These are phyloP conservation scores for Aspergillus fructus DNA, from an alignment of 2,329 filamentous ascomycete genomes.

Conservation along the genomic window DNA sequence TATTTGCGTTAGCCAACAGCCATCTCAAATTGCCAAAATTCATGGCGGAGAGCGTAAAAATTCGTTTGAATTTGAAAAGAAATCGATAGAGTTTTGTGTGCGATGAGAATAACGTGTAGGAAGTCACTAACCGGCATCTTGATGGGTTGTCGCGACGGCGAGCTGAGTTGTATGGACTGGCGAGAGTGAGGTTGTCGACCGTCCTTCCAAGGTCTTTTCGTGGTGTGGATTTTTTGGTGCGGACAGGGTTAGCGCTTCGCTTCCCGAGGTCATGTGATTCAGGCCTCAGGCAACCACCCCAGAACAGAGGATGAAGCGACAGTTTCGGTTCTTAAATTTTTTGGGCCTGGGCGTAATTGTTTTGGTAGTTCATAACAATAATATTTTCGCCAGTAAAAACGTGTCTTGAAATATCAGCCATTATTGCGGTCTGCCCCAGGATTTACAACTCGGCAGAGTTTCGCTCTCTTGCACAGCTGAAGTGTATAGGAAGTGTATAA, in stretches of 20 bases:
- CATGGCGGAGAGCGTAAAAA: not conserved
- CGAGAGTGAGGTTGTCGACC: conserved; percentile 35
- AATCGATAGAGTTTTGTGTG: not conserved
- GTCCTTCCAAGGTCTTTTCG: conserved; percentile 24
- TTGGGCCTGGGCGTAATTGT: no score
- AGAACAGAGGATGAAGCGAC: not conserved
- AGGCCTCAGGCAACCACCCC: conserved; percentile 20
- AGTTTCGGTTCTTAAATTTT: no score
- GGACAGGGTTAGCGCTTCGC: conserved; percentile 41
- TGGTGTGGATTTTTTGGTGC: conserved; percentile 40
- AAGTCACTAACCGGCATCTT: conserved; percentile 55
- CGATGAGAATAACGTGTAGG: conserved; percentile 1
- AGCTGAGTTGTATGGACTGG: conserved; percentile 35
- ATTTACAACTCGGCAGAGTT: no score
- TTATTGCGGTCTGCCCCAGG: no score
- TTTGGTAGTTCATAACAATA: no score
- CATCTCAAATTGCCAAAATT: not conserved
- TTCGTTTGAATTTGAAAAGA: not conserved
- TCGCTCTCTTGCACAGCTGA: no score
- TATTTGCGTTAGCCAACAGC: conserved; percentile 13
- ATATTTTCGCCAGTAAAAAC: no score
- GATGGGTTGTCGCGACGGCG: conserved; percentile 45
- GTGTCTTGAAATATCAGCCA: no score
- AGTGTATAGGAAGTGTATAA: no score
- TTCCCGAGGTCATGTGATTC: conserved; percentile 38